phyloP scores from a whole-genome alignment of 345 rosid genomes.

The Dovyalis caffra region DNA sequence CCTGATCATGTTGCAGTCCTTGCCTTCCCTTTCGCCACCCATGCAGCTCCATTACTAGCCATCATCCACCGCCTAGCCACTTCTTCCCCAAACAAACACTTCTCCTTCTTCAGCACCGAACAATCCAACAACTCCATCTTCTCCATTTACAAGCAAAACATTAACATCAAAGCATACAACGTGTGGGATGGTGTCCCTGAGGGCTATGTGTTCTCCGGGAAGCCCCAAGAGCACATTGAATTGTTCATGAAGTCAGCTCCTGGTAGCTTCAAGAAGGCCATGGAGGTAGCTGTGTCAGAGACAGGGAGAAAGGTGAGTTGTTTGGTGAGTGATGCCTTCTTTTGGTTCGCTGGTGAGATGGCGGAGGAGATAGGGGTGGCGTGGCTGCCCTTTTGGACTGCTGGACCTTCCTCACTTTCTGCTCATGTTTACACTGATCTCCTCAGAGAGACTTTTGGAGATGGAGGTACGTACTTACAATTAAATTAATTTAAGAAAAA shows the following conservation, averaged over 20 bases:
- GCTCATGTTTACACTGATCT: conserved; percentile 26
- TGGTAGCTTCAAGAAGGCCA: conserved; percentile 25
- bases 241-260: conserved; percentile 41
- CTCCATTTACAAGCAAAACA: neutral
- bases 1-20: conserved; percentile 38
- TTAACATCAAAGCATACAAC: conserved; percentile 23
- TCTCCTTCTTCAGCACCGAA: conserved; percentile 39
- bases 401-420: conserved; percentile 19
- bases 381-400: conserved; percentile 23
- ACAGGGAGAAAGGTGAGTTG: conserved; percentile 34
- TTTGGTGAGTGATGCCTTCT: conserved; percentile 37
- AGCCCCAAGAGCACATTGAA: conserved; percentile 35
- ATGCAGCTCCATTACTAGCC: conserved; percentile 39
- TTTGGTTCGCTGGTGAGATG: conserved; percentile 27
- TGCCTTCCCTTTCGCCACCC: conserved; percentile 47
- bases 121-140: conserved; percentile 17
- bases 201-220: conserved; percentile 26
- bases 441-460: conserved; percentile 18
- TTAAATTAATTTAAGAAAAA: conserved; percentile 14
- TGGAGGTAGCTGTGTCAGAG: conserved; percentile 34
- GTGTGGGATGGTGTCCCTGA: conserved; percentile 36
- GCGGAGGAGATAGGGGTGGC: conserved; percentile 22
- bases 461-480: neutral
- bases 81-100: conserved; percentile 25
- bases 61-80: conserved; percentile 32